Percentiles rank a stretch among this genome's conserved stretches.
These are phyloP conservation scores for Trapa incisa DNA, from an alignment of 345 rosid genomes.

Conservation along the genomic window DNA sequence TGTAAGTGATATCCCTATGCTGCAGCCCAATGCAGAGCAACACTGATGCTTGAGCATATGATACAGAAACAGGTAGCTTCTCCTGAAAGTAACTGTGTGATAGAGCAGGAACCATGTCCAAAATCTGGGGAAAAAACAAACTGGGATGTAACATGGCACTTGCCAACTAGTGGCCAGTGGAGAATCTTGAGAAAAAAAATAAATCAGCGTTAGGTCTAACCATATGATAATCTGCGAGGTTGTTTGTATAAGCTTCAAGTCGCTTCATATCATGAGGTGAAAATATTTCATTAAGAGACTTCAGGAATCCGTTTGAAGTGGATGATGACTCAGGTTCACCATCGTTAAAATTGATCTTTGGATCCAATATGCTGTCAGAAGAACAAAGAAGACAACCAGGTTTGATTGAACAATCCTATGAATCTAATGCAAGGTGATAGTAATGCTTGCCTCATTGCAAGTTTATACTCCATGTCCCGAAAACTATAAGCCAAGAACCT, in stretches of 20 bases:
- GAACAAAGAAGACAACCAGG: slow-evolving; percentile 8
- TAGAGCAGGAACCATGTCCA: slow-evolving; percentile 51
- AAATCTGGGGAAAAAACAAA: slow-evolving; percentile 31
- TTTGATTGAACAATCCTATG: slow-evolving; percentile 1
- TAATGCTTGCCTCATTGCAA: slow-evolving; percentile 69
- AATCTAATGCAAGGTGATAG: slow-evolving; percentile 2
- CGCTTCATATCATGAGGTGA: slow-evolving; percentile 63
- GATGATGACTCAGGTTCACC: slow-evolving; percentile 16
- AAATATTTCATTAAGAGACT: slow-evolving; percentile 27
- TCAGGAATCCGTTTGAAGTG: slow-evolving; percentile 38
- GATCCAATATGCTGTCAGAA: slow-evolving; percentile 67
- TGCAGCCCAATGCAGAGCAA: slow-evolving; percentile 82
- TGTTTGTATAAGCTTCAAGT: slow-evolving; percentile 53
- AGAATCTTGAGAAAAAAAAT: neutral
- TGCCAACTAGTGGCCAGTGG: neutral
- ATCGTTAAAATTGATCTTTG: slow-evolving; percentile 54
- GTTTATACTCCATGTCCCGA: slow-evolving; percentile 70
- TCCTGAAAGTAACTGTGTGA: slow-evolving; percentile 65
- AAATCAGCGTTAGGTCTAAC: slow-evolving; percentile 26
- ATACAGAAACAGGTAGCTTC: slow-evolving; percentile 66
- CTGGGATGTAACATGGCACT: neutral
- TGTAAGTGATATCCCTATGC: slow-evolving; percentile 40
- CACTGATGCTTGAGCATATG: slow-evolving; percentile 75
- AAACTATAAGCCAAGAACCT: slow-evolving; percentile 46
- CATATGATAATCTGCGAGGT: slow-evolving; percentile 52